phyloP scores from a whole-genome alignment of 2,329 filamentous ascomycete species.

The Claviceps arundinis region DNA sequence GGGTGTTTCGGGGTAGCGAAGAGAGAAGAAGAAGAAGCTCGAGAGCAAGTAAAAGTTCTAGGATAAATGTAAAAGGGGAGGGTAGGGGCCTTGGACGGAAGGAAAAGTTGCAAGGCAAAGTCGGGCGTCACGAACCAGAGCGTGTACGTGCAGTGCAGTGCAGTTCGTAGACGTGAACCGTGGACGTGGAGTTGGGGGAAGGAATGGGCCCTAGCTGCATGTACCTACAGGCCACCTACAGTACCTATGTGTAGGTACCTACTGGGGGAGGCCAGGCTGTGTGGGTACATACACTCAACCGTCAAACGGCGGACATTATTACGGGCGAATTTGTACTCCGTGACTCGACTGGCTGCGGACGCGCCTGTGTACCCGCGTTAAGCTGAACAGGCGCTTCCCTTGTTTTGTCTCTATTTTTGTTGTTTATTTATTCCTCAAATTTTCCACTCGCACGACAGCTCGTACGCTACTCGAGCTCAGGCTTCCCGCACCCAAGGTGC shows the following conservation, averaged over 20 bases:
- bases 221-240: background rate
- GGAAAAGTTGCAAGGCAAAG: background rate
- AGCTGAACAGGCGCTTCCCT: too few species aligned
- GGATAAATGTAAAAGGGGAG: background rate
- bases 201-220: slow-evolving; percentile 3
- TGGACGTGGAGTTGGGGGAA: slow-evolving; percentile 6
- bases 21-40: background rate
- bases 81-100: background rate
- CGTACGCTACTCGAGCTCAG: too few species aligned
- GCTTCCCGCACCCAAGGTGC: background rate
- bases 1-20: background rate
- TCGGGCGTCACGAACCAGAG: slow-evolving; percentile 7
- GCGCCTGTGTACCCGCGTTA: too few species aligned
- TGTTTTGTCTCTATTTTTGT: too few species aligned
- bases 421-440: too few species aligned
- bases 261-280: background rate
- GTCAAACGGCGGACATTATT: too few species aligned
- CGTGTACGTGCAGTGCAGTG: slow-evolving; percentile 5
- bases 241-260: background rate
- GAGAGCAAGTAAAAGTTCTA: background rate
- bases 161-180: slow-evolving; percentile 6
- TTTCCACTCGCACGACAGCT: too few species aligned
- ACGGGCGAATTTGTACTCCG: too few species aligned
- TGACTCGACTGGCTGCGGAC: too few species aligned
- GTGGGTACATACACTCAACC: too few species aligned